Evolutionary conservation across 1,284 basidiomycete species (phyloP).

Genomic region (Malassezia globosa): DNA sequence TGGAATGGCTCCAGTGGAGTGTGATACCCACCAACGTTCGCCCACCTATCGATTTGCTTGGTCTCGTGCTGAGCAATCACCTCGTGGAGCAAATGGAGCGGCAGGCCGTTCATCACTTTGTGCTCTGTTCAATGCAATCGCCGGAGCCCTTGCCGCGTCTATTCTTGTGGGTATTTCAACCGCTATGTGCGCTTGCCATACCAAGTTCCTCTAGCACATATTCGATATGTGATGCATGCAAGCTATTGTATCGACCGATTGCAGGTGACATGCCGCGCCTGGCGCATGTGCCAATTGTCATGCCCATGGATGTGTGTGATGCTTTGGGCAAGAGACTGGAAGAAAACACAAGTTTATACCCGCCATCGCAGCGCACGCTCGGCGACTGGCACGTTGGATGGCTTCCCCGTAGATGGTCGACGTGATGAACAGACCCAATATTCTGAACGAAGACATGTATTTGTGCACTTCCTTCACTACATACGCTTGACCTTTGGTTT

Average conservation of each 20-base stretch:
- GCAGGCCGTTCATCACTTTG: conserved; percentile 17
- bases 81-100: conserved; percentile 15
- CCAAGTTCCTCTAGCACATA: not conserved
- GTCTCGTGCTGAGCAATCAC: conserved; percentile 2
- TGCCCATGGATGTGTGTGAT: conserved; percentile 1
- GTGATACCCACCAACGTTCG: not conserved
- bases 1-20: conserved; percentile 6
- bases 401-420: conserved; percentile 11
- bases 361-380: not conserved
- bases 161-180: conserved; percentile 16
- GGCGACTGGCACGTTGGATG: conserved; percentile 15
- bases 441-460: no score
- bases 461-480: conserved; percentile 2
- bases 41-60: not conserved
- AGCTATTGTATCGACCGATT: conserved; percentile 3
- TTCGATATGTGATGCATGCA: conserved; percentile 2
- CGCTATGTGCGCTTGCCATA: conserved; percentile 2
- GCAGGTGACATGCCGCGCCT: not conserved
- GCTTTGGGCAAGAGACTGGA: not conserved
- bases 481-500: conserved; percentile 30
- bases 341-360: conserved; percentile 1
- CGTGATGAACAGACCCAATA: no score
- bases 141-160: not conserved
- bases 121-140: not conserved
- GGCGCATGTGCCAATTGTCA: not conserved